A percentile compares a stretch with the other conserved stretches of the same genome.
Evolutionary conservation across 305 asterid species (phyloP).

Genomic region (Andrographis paniculata): DNA sequence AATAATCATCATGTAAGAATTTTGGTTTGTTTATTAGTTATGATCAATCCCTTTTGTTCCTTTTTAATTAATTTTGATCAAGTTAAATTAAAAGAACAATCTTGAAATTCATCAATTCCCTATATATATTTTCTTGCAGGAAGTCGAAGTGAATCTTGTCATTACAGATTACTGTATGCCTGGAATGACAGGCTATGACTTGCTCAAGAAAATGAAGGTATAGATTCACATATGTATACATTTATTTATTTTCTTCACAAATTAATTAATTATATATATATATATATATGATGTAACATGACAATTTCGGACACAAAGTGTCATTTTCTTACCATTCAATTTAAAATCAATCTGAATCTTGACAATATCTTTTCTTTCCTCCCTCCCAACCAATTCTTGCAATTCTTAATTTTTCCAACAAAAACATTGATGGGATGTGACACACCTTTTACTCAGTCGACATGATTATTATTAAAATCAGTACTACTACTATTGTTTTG

Average conservation of each 20-base stretch:
- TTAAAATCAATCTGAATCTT: slow-evolving; percentile 40
- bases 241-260: background rate
- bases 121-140: slow-evolving; percentile 21
- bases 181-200: slow-evolving; percentile 92
- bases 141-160: slow-evolving; percentile 58
- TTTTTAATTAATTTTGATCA: background rate
- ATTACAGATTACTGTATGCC: slow-evolving; percentile 96
- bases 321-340: slow-evolving; percentile 40
- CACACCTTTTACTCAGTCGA: no score
- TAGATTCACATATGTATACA: background rate
- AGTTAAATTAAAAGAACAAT: background rate
- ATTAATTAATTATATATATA: background rate
- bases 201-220: slow-evolving; percentile 68
- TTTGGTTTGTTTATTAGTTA: no score
- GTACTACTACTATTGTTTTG: no score
- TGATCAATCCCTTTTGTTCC: background rate
- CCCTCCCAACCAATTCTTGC: background rate
- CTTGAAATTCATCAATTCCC: no score
- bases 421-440: background rate
- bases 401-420: no score
- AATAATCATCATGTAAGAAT: slow-evolving; percentile 28
- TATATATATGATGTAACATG: slow-evolving; percentile 22
- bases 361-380: slow-evolving; percentile 20
- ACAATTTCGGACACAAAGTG: slow-evolving; percentile 24
- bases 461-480: no score